Base-by-base conservation (phyloP, 2,329 filamentous ascomycete species). In the Orbilia oligospora region DNA sequence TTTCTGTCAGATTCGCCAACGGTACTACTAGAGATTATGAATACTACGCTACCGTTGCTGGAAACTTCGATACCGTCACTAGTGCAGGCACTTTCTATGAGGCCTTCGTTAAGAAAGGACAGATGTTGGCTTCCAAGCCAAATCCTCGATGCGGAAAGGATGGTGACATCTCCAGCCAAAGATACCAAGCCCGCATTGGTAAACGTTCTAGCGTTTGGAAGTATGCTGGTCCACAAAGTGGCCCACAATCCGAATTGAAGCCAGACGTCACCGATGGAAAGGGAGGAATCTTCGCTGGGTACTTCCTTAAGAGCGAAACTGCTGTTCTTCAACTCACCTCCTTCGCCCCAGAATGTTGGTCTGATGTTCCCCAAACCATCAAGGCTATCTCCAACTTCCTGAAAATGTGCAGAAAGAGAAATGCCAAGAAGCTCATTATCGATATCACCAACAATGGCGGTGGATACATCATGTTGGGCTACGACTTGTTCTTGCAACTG, bases 401-500 rank as follows among this genome's bases (percentile, higher is more conserved):
- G 5, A 44, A 79, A 5, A 27, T 70, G 16, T 82, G 81, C 41
- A 85, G 85, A 71, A 84, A 85, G 9, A 86, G 85, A 0, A 87
- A 87, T 71, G 90, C 89, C 84, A 89, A 86, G 55, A 89, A 89
- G 82, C 86, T 91, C 0, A 87, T 91, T 10, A 84, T 91, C 33
- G 89, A 91, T 80, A 83, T 91, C 5, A 86, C 86, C 2, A 86
- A 86, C 56, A 91, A 91, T 80, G 87, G 86, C 1, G 90, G 90
- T 49, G 89, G 90, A 24, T 86, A 86, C 14, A 87, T 91, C 53
- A 82, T 89, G 6, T 86, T 88, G n/a, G 89, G 88, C 16, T 90
- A 89, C 80, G 89, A 90, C 81, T 85, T 91, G 27, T 90, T 91
- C 84, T 88, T 88, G 67, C 84, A 88, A 64, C 41, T 76, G 33